Evolutionary conservation across 441 rosid genomes (phyloP).

Genomic region (Gossypium davidsonii): DNA sequence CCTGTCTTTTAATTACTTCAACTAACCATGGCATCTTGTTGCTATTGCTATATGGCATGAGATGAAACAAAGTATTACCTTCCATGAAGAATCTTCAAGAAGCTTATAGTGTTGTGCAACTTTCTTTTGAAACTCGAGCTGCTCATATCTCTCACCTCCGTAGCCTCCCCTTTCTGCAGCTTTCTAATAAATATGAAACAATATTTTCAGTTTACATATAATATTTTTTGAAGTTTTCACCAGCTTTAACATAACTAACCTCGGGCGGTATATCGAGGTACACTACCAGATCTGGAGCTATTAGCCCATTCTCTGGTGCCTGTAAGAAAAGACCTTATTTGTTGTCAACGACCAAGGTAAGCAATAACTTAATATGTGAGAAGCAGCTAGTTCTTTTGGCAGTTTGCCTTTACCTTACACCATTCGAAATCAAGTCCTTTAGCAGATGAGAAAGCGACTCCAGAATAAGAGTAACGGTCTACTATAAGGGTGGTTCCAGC

Average conservation of each 20-base stretch:
- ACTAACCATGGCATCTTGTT: neutral
- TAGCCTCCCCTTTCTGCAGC: conserved; percentile 97
- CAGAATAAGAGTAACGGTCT: conserved; percentile 94
- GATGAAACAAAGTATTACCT: conserved; percentile 32
- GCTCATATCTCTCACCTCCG: conserved; percentile 87
- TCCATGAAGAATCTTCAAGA: conserved; percentile 73
- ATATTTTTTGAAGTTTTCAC: neutral
- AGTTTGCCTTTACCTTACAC: conserved; percentile 61
- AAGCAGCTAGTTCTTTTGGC: neutral
- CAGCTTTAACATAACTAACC: conserved; percentile 22
- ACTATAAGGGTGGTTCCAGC: conserved; percentile 74
- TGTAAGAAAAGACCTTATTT: conserved; percentile 20
- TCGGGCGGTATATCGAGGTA: conserved; percentile 52
- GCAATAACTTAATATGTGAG: neutral
- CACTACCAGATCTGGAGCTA: conserved; percentile 50
- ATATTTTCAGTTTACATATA: neutral
- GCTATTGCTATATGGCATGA: neutral
- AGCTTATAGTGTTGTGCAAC: conserved; percentile 56
- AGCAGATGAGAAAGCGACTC: conserved; percentile 90
- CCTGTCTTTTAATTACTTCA: neutral
- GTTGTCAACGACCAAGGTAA: neutral
- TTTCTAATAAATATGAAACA: conserved; percentile 34
- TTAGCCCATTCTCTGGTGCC: conserved; percentile 52
- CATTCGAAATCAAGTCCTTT: conserved; percentile 82
- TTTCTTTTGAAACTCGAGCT: conserved; percentile 73